Base-by-base conservation (phyloP, 2,329 filamentous ascomycete species). In the Massarina eburnea region DNA sequence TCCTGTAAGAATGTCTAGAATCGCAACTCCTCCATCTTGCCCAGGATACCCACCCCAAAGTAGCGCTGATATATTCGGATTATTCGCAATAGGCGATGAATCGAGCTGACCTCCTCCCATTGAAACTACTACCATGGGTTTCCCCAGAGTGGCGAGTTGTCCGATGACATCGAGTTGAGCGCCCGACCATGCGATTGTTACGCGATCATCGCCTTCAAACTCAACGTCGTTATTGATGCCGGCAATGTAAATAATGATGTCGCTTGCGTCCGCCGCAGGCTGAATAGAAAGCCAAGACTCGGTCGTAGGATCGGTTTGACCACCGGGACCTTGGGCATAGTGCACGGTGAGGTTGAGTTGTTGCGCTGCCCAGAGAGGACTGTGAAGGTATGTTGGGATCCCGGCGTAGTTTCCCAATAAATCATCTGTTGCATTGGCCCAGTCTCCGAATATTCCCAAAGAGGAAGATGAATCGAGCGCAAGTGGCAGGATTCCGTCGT, bases 1-100 rank as follows among this genome's bases (percentile, higher is more conserved):
- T 3, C 82, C 82, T 3, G 73, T 77, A 17, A 84, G 55, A 36
- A 83, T 71, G 44, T 83, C 75, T 21, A 83, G 64, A 8, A 83
- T 61, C 0, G 81, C 82, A 2, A 69, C 66, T 3, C 82, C 82
- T 9, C 82, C 82, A 34, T 79, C 76, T 59, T 84, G 81, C 1
- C 82, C 81, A 0, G 82, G 82, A 40, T 82, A 84, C 0, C 81
- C 79, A 0, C 72, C 78, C 82, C 81, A 84, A 0, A 85, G 54
- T 0, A 85, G 27, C 12, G 42, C 27, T 4, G 19, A 20, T 9
- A 41, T 18, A 9, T 34, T 34, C 22, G 19, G 26, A 19, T 36
- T 41, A 62, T 0, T 77, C 73, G 32, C 70, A 73, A 42, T 84
- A 71, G 43, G 75, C 75, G 67, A 54, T 35, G 80, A 76, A 6